Evolutionary conservation across 2,329 filamentous ascomycete genomes (phyloP).

Genomic region (Calonectria naviculata): DNA sequence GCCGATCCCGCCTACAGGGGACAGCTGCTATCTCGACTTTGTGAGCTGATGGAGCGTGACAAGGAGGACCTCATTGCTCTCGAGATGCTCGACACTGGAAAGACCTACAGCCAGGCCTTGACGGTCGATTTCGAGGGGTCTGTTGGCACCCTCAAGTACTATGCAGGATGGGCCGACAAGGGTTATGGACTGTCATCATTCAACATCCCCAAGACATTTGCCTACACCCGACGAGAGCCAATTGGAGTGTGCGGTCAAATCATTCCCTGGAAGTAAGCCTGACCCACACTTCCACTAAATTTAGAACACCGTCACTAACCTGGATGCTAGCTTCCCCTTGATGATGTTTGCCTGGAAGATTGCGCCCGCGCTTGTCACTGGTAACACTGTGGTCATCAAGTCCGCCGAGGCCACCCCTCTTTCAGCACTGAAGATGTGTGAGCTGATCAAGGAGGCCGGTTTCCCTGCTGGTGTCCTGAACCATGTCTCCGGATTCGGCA

Average conservation of each 20-base stretch:
- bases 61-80: slow-evolving; percentile 6
- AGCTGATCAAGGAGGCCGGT: slow-evolving; percentile 76
- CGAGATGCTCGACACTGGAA: slow-evolving; percentile 12
- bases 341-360: slow-evolving; percentile 73
- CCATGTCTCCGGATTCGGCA: slow-evolving; percentile 77
- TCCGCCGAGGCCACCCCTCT: slow-evolving; percentile 76
- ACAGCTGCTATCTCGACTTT: background rate
- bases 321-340: slow-evolving; percentile 66
- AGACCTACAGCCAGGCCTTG: slow-evolving; percentile 2
- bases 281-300: background rate
- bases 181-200: background rate
- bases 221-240: slow-evolving; percentile 13
- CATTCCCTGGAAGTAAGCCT: slow-evolving; percentile 17
- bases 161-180: slow-evolving; percentile 20
- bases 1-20: background rate
- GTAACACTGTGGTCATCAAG: slow-evolving; percentile 74
- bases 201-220: slow-evolving; percentile 7
- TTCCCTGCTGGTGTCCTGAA: slow-evolving; percentile 85
- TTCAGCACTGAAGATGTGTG: slow-evolving; percentile 73
- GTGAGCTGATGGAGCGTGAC: slow-evolving; percentile 6
- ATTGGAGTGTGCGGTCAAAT: slow-evolving; percentile 23
- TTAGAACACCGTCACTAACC: background rate
- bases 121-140: slow-evolving; percentile 1
- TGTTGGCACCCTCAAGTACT: slow-evolving; percentile 10
- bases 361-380: slow-evolving; percentile 75